phyloP scores from a whole-genome alignment of 2,329 filamentous ascomycete genomes.

The Exophiala viscosa region DNA sequence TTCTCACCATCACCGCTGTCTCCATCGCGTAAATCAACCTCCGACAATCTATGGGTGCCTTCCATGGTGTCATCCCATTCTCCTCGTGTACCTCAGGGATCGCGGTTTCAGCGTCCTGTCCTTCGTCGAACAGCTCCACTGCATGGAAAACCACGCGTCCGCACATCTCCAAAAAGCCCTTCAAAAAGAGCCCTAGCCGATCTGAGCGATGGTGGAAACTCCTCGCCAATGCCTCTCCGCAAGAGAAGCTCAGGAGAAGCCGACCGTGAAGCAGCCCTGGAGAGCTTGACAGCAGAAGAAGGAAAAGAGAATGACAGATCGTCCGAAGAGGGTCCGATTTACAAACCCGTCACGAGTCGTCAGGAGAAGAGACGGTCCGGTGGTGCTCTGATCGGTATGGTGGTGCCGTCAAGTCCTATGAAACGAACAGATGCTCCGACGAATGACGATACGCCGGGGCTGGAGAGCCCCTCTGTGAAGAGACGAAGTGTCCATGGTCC shows the following conservation, averaged over 20 bases:
- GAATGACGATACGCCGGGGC: conserved; percentile 77
- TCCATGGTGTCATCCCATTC: conserved; percentile 52
- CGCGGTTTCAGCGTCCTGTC: conserved; percentile 54
- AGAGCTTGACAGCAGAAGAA: conserved; percentile 32
- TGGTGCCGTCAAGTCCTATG: conserved; percentile 65
- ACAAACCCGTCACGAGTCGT: conserved; percentile 40
- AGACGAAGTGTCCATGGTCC: conserved; percentile 79
- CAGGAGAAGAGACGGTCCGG: conserved; percentile 50
- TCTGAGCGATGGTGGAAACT: conserved; percentile 68
- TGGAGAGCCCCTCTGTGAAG: conserved; percentile 85
- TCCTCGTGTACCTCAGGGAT: conserved; percentile 63
- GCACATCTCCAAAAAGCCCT: conserved; percentile 75
- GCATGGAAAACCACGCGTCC: conserved; percentile 49
- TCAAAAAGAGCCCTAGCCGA: conserved; percentile 71
- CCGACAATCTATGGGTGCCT: conserved; percentile 51
- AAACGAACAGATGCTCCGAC: conserved; percentile 81
- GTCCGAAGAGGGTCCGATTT: conserved; percentile 20
- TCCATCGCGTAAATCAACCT: conserved; percentile 52
- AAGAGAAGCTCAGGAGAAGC: conserved; percentile 40
- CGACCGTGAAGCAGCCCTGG: conserved; percentile 46
- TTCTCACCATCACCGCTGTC: conserved; percentile 55
- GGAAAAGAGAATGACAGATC: conserved; percentile 27
- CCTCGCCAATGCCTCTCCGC: conserved; percentile 45
- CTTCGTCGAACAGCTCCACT: conserved; percentile 39
- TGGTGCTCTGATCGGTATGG: conserved; percentile 48